Percentiles rank a stretch among this genome's conserved stretches.
These are phyloP conservation scores for Vitellaria paradoxa DNA, from an alignment of 179 eudicot genomes.

Conservation along the genomic window DNA sequence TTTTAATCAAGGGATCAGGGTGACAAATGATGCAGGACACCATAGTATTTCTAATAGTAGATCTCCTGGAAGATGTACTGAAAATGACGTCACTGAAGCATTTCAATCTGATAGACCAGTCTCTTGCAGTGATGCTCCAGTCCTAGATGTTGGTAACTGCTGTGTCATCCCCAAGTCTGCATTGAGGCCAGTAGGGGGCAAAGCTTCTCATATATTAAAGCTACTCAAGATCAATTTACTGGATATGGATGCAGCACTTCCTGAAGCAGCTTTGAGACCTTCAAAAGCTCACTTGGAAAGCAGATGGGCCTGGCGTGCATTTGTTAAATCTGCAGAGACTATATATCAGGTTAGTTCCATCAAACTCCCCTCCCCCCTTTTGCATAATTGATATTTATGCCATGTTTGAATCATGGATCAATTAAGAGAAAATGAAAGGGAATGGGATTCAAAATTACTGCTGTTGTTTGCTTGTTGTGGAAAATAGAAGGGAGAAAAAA, in stretches of 20 bases:
- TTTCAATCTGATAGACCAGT: conserved; percentile 18
- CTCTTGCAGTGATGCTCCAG: conserved; percentile 8
- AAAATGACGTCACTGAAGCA: conserved; percentile 16
- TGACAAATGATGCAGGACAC: conserved; percentile 17
- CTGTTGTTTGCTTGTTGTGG: too few species aligned
- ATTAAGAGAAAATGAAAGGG: too few species aligned
- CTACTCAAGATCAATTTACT: conserved; percentile 56
- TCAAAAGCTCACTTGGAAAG: conserved; percentile 40
- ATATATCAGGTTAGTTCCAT: conserved; percentile 52
- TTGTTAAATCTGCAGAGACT: conserved; percentile 63
- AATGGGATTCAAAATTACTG: too few species aligned
- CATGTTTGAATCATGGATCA: too few species aligned
- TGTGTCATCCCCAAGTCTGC: conserved; percentile 49
- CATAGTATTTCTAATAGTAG: conserved; percentile 20
- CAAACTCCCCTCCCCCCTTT: background rate
- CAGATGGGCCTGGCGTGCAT: conserved; percentile 62
- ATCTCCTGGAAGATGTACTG: conserved; percentile 12
- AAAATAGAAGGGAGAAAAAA: too few species aligned
- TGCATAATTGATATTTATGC: background rate
- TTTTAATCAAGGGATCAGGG: conserved; percentile 14
- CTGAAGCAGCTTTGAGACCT: conserved; percentile 49
- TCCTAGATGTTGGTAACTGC: conserved; percentile 24
- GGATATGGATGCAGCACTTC: conserved; percentile 77
- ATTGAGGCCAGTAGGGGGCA: conserved; percentile 51
- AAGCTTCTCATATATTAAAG: conserved; percentile 36